Evolutionary conservation across 2,329 filamentous ascomycete genomes (phyloP).

Genomic region (Fusarium sp.): DNA sequence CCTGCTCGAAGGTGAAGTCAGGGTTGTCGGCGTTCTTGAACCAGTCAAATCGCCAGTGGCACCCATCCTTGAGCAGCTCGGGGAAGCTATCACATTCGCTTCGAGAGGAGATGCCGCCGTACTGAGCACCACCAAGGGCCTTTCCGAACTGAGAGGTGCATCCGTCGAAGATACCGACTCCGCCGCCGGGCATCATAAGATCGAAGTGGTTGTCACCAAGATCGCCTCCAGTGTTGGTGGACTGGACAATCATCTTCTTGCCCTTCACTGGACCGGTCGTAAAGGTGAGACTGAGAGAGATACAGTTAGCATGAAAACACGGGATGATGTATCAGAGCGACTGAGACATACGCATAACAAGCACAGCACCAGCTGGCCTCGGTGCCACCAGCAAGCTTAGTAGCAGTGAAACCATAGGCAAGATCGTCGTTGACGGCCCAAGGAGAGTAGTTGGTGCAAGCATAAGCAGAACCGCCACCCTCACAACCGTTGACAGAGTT

Average conservation of each 20-base stretch:
- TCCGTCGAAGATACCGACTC: conserved; percentile 65
- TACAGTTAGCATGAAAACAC: conserved; percentile 1
- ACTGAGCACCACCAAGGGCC: conserved; percentile 63
- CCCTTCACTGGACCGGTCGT: conserved; percentile 63
- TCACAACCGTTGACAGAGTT: conserved; percentile 65
- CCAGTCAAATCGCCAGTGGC: conserved; percentile 74
- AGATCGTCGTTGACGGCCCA: conserved; percentile 69
- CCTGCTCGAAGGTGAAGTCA: conserved; percentile 64
- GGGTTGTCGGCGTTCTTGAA: conserved; percentile 70
- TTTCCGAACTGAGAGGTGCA: conserved; percentile 60
- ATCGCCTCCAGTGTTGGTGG: conserved; percentile 71
- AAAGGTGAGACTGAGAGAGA: conserved; percentile 57
- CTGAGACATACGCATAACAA: conserved; percentile 64
- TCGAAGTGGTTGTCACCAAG: conserved; percentile 69
- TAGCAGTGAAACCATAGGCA: conserved; percentile 74
- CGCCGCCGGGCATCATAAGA: conserved; percentile 66
- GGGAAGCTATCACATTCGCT: conserved; percentile 66
- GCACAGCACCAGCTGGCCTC: conserved; percentile 75
- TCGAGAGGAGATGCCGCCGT: conserved; percentile 66
- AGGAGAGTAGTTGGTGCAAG: conserved; percentile 71
- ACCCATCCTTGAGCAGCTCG: conserved; percentile 64
- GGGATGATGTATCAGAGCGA: no score
- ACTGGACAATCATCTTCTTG: conserved; percentile 73
- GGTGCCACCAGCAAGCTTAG: conserved; percentile 63
- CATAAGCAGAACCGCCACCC: conserved; percentile 69